Percentiles rank a stretch among this genome's conserved stretches.
Evolutionary conservation across 257 asterid genomes (phyloP).

Genomic region (Nicotiana sylvestris): DNA sequence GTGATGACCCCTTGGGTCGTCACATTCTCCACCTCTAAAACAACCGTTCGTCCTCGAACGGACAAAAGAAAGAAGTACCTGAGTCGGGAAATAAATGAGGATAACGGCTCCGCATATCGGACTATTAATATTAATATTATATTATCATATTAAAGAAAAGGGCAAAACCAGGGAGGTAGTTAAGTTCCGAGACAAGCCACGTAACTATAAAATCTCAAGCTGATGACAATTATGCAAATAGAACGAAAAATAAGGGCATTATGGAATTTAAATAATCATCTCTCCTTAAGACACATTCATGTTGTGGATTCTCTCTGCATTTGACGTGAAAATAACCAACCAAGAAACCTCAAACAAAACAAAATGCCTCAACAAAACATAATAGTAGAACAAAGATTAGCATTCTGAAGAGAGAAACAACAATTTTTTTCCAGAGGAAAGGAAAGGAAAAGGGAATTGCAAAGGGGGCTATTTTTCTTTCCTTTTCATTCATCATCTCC

Average conservation of each 20-base stretch:
- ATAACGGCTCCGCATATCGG: too few species aligned
- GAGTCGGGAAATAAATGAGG: too few species aligned
- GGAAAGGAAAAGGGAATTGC: not conserved
- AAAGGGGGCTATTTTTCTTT: conserved; percentile 23
- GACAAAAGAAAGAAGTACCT: too few species aligned
- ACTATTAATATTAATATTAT: too few species aligned
- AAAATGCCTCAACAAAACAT: not conserved
- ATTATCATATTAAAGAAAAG: too few species aligned
- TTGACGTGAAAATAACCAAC: conserved; percentile 23
- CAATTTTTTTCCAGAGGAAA: not conserved
- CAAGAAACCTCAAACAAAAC: conserved; percentile 10
- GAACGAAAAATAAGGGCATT: not conserved
- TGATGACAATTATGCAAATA: not conserved
- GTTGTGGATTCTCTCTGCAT: conserved; percentile 21
- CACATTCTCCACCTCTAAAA: too few species aligned
- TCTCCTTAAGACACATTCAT: conserved; percentile 16
- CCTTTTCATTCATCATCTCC: conserved; percentile 15
- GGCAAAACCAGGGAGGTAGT: not conserved
- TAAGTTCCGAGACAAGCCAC: not conserved
- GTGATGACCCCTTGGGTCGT: too few species aligned
- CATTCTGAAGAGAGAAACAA: not conserved
- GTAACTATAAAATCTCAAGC: not conserved
- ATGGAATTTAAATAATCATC: not conserved
- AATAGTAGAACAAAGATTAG: not conserved
- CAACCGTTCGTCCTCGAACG: too few species aligned